Percentiles rank a stretch among this genome's conserved stretches.
These are phyloP conservation scores for Hyaloscypha hepaticicola DNA, from an alignment of 495 filamentous ascomycete genomes.

Conservation along the genomic window DNA sequence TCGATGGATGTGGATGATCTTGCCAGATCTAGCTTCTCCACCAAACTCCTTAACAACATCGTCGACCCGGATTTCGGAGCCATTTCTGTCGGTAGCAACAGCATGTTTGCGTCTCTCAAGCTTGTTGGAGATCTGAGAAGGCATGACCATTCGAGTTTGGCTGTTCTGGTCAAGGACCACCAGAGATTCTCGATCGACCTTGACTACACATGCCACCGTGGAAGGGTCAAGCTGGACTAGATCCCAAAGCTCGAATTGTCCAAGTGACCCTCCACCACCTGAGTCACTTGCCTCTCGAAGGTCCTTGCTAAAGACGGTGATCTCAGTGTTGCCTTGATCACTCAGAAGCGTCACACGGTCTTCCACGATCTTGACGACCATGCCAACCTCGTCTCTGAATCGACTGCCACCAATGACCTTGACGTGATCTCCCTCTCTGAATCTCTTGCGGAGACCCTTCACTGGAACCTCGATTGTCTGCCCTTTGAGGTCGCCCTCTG, in stretches of 20 bases:
- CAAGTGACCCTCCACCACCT: conserved; percentile 72
- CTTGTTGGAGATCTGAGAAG: conserved; percentile 87
- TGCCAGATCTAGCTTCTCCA: conserved; percentile 80
- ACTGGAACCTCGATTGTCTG: conserved; percentile 89
- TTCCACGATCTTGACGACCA: conserved; percentile 89
- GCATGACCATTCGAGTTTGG: conserved; percentile 75
- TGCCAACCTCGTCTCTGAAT: conserved; percentile 90
- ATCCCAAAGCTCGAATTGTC: conserved; percentile 88
- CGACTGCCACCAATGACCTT: conserved; percentile 96
- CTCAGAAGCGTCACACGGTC: conserved; percentile 90
- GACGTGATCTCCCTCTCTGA: conserved; percentile 93
- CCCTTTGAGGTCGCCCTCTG: conserved; percentile 76
- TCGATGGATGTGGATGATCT: conserved; percentile 88
- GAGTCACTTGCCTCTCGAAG: conserved; percentile 89
- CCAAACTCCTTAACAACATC: conserved; percentile 89
- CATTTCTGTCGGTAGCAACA: conserved; percentile 89
- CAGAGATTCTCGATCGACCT: conserved; percentile 90
- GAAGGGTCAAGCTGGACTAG: conserved; percentile 90
- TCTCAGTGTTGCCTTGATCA: conserved; percentile 86
- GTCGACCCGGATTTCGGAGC: conserved; percentile 86
- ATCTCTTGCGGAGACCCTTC: conserved; percentile 89
- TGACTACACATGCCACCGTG: conserved; percentile 89
- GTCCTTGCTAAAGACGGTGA: conserved; percentile 98
- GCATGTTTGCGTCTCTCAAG: conserved; percentile 74
- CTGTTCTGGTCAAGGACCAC: conserved; percentile 89